phyloP scores from a whole-genome alignment of 139 green algal genomes.

The Haematococcus sp. region DNA sequence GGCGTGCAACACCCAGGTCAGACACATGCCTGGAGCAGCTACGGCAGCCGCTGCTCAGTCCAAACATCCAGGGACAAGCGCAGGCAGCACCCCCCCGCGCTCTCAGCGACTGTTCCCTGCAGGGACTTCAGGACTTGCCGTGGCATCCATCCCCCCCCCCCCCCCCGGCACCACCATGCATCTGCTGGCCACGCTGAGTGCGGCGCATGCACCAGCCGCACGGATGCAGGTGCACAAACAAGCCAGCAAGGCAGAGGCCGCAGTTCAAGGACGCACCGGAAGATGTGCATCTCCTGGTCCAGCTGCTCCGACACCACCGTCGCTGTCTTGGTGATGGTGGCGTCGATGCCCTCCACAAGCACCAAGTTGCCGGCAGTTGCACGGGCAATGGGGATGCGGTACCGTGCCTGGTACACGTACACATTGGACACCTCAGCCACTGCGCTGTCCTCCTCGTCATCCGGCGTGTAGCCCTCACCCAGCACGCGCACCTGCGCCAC shows the following conservation, averaged over 20 bases:
- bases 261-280: slow-evolving; percentile 43
- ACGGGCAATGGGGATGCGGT: slow-evolving; percentile 76
- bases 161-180: no score
- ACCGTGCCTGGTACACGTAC: slow-evolving; percentile 62
- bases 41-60: no score
- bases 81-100: no score
- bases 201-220: no score
- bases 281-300: slow-evolving; percentile 77
- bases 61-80: no score
- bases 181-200: no score
- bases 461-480: slow-evolving; percentile 89
- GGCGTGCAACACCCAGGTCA: not conserved
- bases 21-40: not conserved
- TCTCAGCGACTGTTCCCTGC: no score
- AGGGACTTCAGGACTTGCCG: no score
- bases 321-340: slow-evolving; percentile 89
- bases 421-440: slow-evolving; percentile 55
- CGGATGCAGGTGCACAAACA: no score
- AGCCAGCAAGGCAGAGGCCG: no score
- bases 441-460: slow-evolving; percentile 95
- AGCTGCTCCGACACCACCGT: slow-evolving; percentile 52
- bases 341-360: slow-evolving; percentile 91
- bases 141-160: no score
- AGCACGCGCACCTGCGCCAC: slow-evolving; percentile 77
- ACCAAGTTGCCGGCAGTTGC: slow-evolving; percentile 82